These are phyloP conservation scores for Citrus medica DNA, from an alignment of 345 rosid species.

Conservation along the genomic window DNA sequence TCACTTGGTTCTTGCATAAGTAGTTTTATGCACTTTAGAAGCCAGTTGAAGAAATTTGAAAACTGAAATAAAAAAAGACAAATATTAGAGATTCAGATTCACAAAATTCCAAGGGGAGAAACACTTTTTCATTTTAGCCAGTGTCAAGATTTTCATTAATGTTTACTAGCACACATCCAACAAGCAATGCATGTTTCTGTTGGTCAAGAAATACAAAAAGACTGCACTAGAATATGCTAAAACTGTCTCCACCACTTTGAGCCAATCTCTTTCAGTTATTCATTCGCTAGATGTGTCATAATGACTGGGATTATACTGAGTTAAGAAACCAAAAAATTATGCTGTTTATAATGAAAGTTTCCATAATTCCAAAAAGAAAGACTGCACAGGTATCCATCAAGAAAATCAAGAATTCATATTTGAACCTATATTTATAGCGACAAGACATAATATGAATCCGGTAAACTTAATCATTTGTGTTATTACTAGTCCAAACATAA, in stretches of 20 bases:
- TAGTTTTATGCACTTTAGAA: constrained; percentile 76
- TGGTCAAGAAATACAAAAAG: neutral
- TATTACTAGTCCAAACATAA: neutral
- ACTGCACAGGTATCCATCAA: neutral
- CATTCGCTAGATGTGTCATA: neutral
- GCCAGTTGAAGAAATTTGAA: constrained; percentile 92
- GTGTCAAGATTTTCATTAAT: neutral
- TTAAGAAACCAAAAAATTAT: neutral
- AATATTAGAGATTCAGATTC: constrained; percentile 11
- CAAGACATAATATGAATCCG: neutral
- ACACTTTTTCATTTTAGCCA: neutral
- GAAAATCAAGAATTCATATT: neutral
- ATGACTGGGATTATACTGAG: neutral
- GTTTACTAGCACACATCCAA: neutral
- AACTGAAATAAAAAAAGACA: constrained; percentile 44
- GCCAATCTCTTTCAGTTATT: neutral
- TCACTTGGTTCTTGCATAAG: constrained; percentile 91
- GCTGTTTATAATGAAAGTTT: neutral
- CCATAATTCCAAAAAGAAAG: neutral
- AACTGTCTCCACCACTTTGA: neutral
- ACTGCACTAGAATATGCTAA: neutral
- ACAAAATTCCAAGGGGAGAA: neutral
- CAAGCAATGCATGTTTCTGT: neutral
- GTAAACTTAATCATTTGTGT: neutral
- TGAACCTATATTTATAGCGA: neutral